Evolutionary conservation across 306 rosid genomes (phyloP).

Genomic region (Fragaria nilgerrensis): DNA sequence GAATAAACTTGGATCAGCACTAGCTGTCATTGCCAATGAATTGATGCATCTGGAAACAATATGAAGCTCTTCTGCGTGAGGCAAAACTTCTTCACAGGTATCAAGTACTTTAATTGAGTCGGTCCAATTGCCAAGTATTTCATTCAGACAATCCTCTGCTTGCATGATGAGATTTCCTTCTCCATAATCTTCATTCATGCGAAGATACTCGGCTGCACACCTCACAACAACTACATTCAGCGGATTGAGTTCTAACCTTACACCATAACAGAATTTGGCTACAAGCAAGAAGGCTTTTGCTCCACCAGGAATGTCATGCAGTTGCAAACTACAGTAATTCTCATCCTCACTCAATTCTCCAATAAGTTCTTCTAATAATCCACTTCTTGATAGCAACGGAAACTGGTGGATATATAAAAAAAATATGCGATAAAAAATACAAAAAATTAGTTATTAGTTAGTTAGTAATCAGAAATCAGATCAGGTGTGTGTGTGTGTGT

Average conservation of each 20-base stretch:
- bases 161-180: conserved; percentile 67
- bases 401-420: conserved; percentile 47
- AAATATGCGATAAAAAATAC: not conserved
- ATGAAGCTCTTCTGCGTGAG: conserved; percentile 77
- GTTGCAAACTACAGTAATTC: conserved; percentile 48
- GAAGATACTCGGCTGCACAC: conserved; percentile 76
- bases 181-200: conserved; percentile 75
- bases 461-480: not conserved
- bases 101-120: conserved; percentile 74
- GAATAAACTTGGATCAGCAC: conserved; percentile 62
- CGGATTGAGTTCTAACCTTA: conserved; percentile 71
- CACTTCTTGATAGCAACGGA: conserved; percentile 84
- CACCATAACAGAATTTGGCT: conserved; percentile 85
- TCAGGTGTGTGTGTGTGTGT: not conserved
- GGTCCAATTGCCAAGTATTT: conserved; percentile 64
- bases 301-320: conserved; percentile 82
- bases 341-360: conserved; percentile 48
- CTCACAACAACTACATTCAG: conserved; percentile 59
- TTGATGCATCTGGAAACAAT: conserved; percentile 68
- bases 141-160: conserved; percentile 63
- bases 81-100: conserved; percentile 65
- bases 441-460: not conserved
- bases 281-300: conserved; percentile 58
- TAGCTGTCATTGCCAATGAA: conserved; percentile 70
- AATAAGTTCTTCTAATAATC: conserved; percentile 51